Base-by-base conservation (phyloP, 768 basidiomycete species). In the Candolleomyces efflorescens region DNA sequence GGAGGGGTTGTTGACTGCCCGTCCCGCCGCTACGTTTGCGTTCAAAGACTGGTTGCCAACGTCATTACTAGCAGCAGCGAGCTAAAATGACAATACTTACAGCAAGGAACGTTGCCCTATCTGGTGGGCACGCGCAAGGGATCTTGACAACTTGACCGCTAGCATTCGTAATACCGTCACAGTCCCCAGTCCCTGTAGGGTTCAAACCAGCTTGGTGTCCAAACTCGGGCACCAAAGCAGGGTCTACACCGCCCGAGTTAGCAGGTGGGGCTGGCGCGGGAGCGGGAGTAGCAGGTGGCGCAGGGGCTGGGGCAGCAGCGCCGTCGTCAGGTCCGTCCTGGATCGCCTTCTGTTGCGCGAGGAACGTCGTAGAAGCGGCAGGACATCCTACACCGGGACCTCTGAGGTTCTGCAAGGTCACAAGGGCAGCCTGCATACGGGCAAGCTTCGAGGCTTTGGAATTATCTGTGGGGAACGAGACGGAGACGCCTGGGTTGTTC, bases 401-500 rank as follows among this genome's bases (percentile, higher is more conserved):
- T 47, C 78, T 73, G 43, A 90, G 68, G 68, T 90, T 91, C 72
- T 91, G 89, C n/a, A 90, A 72, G 6, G 89, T 86, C 38, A 87
- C 78, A 11, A 83, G 65, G 5, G 82, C 78, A 24, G 87, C 78
- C 46, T 82, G 72, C 58, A 90, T 73, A 32, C 89, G 82, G 0
- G 83, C 74, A 46, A 80, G 68, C 65, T 83, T 75, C 48, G 82
- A 81, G 6, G 68, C 69, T 55, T 73, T 76, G 7, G 81, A 82
- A 61, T 76, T 72, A 62, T 83, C 86, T 1, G 79, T 79, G 2
- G 87, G 89, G 78, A 87, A 92, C 13, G 79, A 75, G 3, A 89
- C 71, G 13, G 67, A 54, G 53, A 89, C 74, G 2, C 72, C 66
- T 9, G 88, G 83, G 68, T 90, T 89, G 70, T 89, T 85, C 36